Conservation (phyloP, 2,329 filamentous ascomycete genomes). For the Calonectria montana region DNA sequence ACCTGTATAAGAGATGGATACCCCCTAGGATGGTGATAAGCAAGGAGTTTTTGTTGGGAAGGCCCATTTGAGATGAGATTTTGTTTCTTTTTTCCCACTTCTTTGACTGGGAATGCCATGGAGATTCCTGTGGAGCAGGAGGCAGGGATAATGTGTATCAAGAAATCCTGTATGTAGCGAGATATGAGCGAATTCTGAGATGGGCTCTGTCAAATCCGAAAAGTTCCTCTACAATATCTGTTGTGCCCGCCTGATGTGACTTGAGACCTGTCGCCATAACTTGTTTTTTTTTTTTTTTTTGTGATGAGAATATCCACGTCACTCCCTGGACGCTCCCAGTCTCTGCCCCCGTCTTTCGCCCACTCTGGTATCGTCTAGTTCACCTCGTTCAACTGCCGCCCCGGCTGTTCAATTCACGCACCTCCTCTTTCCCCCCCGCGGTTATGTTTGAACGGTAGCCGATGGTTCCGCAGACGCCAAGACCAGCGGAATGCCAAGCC, state of each 20-base stretch:
- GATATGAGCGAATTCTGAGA: background rate
- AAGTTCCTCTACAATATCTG: background rate
- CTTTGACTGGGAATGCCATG: background rate
- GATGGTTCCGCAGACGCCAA: background rate
- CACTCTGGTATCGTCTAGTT: background rate
- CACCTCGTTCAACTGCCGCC: background rate
- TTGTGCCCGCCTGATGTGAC: background rate
- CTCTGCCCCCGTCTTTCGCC: background rate
- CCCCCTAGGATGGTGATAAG: background rate
- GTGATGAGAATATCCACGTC: background rate
- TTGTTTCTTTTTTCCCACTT: background rate
- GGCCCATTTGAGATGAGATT: background rate
- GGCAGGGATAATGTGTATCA: conserved; percentile 6
- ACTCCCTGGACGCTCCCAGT: background rate
- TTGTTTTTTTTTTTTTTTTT: no score
- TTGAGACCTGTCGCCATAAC: background rate
- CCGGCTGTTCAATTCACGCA: background rate
- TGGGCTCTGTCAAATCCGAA: background rate
- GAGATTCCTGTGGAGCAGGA: background rate
- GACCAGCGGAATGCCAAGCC: background rate
- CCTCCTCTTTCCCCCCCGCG: background rate
- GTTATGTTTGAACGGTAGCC: background rate
- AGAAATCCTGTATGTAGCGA: background rate
- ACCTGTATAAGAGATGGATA: conserved; percentile 4
- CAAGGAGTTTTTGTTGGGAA: conserved; percentile 7